phyloP scores from a whole-genome alignment of 805 yeast genomes.

The Yarrowia osloensis region DNA sequence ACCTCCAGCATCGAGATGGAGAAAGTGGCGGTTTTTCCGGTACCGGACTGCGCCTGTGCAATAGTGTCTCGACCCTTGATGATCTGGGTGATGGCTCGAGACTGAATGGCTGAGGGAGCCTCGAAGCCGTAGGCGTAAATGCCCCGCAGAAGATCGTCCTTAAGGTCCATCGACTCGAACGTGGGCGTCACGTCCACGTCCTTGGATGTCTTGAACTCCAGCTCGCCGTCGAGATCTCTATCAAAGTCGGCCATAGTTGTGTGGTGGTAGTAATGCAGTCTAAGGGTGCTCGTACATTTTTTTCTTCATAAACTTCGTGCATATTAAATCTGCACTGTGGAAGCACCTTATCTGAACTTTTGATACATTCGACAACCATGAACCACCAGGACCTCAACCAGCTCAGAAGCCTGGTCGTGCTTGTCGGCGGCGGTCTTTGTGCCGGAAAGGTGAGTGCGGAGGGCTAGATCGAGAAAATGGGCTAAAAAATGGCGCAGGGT shows the following conservation, averaged over 20 bases:
- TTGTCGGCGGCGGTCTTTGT: slow-evolving; percentile 65
- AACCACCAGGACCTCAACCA: slow-evolving; percentile 8
- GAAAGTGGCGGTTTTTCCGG: slow-evolving; percentile 89
- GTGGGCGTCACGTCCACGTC: slow-evolving; percentile 80
- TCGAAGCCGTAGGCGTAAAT: slow-evolving; percentile 82
- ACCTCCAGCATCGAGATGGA: slow-evolving; percentile 62
- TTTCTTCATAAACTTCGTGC: slow-evolving; percentile 2
- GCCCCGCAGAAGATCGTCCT: slow-evolving; percentile 70
- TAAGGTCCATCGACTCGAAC: slow-evolving; percentile 71
- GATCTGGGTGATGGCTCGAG: slow-evolving; percentile 76
- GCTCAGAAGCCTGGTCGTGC: slow-evolving; percentile 43
- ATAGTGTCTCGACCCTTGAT: slow-evolving; percentile 71
- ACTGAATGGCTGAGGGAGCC: slow-evolving; percentile 79
- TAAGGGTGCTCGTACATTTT: no score
- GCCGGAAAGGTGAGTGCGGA: slow-evolving; percentile 50
- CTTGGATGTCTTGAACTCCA: slow-evolving; percentile 52
- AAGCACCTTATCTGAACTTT: slow-evolving; percentile 17
- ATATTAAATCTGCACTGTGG: slow-evolving; percentile 19
- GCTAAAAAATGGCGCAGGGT: background rate
- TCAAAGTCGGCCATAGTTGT: slow-evolving; percentile 14
- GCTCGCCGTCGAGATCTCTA: slow-evolving; percentile 25
- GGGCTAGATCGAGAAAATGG: no score
- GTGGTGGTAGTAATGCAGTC: background rate
- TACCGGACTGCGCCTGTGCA: slow-evolving; percentile 89
- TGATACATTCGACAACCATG: background rate